phyloP scores from a whole-genome alignment of 2,329 filamentous ascomycete genomes.

The Blastomyces parvus region DNA sequence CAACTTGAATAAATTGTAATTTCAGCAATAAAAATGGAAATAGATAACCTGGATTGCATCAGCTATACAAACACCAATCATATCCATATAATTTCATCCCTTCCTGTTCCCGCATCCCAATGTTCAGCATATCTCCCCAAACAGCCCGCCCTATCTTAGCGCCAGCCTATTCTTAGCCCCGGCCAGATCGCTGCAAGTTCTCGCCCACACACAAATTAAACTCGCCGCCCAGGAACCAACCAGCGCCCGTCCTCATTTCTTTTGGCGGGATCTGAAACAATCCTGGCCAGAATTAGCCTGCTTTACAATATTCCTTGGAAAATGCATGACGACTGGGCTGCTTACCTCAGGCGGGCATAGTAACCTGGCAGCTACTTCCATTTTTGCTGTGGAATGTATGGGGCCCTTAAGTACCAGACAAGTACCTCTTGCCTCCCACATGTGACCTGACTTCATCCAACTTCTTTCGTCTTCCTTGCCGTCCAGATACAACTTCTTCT shows the following conservation, averaged over 20 bases:
- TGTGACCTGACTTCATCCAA: constrained; percentile 1
- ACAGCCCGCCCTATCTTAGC: too few relatives aligned
- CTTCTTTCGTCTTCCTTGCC: neutral
- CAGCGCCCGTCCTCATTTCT: neutral
- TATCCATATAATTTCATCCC: too few relatives aligned
- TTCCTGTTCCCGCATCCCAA: too few relatives aligned
- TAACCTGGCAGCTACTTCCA: neutral
- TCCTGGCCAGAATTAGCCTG: neutral
- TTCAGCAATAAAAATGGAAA: too few relatives aligned
- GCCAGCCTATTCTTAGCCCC: too few relatives aligned
- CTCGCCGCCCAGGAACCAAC: neutral
- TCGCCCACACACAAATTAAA: too few relatives aligned
- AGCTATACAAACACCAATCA: too few relatives aligned
- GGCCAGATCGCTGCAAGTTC: too few relatives aligned
- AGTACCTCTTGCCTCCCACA: neutral
- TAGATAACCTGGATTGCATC: too few relatives aligned
- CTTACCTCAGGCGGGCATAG: neutral
- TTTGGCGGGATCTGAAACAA: neutral
- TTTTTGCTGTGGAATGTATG: neutral
- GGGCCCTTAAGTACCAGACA: neutral
- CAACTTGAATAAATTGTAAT: too few relatives aligned
- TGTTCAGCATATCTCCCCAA: too few relatives aligned
- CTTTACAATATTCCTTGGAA: neutral
- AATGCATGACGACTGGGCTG: neutral
- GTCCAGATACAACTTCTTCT: neutral